Percentiles rank a stretch among this genome's conserved stretches.
These are phyloP conservation scores for Mallotus nudiflorus DNA, from an alignment of 345 rosid species.

Conservation along the genomic window DNA sequence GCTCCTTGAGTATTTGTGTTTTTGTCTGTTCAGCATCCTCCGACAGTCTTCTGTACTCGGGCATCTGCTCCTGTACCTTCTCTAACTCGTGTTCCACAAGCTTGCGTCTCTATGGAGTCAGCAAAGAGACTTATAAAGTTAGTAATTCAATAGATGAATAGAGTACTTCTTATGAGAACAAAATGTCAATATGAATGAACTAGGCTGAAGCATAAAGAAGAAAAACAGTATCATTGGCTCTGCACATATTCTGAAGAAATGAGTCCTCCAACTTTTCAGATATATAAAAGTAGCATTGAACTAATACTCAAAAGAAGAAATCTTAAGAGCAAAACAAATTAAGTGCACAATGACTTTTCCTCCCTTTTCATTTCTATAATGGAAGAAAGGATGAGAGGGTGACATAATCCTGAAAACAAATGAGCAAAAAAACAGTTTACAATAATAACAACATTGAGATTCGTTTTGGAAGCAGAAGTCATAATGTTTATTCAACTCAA, in stretches of 20 bases:
- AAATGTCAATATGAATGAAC: neutral
- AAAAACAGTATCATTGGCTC: slow-evolving; percentile 5
- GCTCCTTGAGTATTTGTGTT: slow-evolving; percentile 55
- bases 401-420: neutral
- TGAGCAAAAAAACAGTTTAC: neutral
- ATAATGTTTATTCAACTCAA: neutral
- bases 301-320: neutral
- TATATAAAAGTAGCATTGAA: neutral
- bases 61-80: slow-evolving; percentile 66
- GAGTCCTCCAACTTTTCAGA: neutral
- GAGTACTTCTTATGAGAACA: neutral
- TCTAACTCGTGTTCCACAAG: slow-evolving; percentile 74
- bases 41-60: slow-evolving; percentile 52
- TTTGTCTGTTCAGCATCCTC: slow-evolving; percentile 69
- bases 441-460: neutral
- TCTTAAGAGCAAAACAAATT: neutral
- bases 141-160: slow-evolving; percentile 8
- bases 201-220: neutral
- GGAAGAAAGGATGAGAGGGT: neutral
- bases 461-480: neutral
- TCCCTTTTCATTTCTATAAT: neutral
- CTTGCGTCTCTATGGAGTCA: slow-evolving; percentile 54
- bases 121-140: slow-evolving; percentile 13
- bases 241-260: neutral
- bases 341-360: neutral